phyloP scores from a whole-genome alignment of 768 basidiomycete genomes.

The Cystobasidium onofrii region DNA sequence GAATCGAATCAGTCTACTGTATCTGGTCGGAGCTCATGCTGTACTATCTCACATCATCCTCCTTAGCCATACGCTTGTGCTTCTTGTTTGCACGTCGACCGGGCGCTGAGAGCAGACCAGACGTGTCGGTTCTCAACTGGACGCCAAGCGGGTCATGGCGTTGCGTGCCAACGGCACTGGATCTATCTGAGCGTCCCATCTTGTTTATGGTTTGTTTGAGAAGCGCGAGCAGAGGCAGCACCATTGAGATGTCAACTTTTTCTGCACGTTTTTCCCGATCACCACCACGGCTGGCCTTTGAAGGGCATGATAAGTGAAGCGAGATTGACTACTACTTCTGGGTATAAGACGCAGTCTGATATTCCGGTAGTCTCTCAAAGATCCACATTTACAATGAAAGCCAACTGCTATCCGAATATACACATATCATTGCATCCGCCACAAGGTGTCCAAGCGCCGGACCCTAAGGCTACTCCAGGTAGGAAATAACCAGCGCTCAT shows the following conservation, averaged over 20 bases:
- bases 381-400: too few relatives aligned
- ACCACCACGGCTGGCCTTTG: not conserved
- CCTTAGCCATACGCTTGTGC: conserved; percentile 56
- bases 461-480: too few relatives aligned
- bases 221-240: not conserved
- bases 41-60: conserved; percentile 48
- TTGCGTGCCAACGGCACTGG: not conserved
- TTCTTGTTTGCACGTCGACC: conserved; percentile 47
- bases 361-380: too few relatives aligned
- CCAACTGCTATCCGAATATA: too few relatives aligned
- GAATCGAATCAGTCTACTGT: not conserved
- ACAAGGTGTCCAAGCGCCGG: too few relatives aligned
- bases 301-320: too few relatives aligned
- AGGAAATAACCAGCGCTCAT: too few relatives aligned
- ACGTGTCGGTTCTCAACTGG: conserved; percentile 61
- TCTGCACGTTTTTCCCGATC: conserved; percentile 7
- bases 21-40: not conserved
- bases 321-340: too few relatives aligned
- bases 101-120: conserved; percentile 35
- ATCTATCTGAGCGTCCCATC: not conserved
- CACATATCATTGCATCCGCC: too few relatives aligned
- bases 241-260: not conserved
- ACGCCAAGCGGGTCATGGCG: conserved; percentile 75
- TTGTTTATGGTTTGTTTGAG: not conserved
- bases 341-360: too few relatives aligned